Evolutionary conservation across 192 early-diverging fungal genomes (phyloP), one percentile per base, ranked within the genome.

Genomic region (Coemansia sp.): DNA sequence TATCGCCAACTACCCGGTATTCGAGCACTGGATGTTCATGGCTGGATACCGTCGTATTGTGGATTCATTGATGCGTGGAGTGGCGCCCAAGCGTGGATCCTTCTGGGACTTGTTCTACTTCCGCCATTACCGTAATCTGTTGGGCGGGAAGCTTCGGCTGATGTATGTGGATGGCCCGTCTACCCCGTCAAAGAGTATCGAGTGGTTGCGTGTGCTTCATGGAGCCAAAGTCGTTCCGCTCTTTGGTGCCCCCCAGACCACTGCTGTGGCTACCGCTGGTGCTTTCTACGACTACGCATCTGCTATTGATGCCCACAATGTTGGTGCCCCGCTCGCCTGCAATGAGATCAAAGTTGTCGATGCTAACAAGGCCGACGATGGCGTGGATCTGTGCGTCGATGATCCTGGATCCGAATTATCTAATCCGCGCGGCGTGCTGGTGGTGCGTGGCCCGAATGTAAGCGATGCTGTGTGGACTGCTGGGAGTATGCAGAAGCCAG

Each of bases 61-160:
- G 9, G 69, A 73, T 52, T 72, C 78, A 54, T 63, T 84, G 26
- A 71, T 65, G 67, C 70, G 77, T 48, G 83, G 83, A 36, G 60
- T 74, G 51, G 26, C 55, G 26, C 75, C 74, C 16, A 74, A 69
- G 62, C 15, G 18, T 5, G 12, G 21, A 22, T 58, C 61, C 19
- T 69, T 84, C 55, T 81, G 72, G 68, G 78, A 84, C 70, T 63
- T 81, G 19, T 39, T 73, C 45, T 84, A 84, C 61, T 77, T 80
- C 69, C 74, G 83, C 58, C 83, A 84, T 71, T 84, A 77, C 69
- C 77, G 78, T 68, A 76, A 74, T 48, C 67, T 73, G 16, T 62
- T 84, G 39, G 83, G 83, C 43, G 75, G 83, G 45, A 67, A 64
- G 21, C 49, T 84, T 49, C 65, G 72, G 16, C 65, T 77, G 64